Evolutionary conservation across 1,284 basidiomycete genomes (phyloP).

Genomic region (Cryptococcus sp.): DNA sequence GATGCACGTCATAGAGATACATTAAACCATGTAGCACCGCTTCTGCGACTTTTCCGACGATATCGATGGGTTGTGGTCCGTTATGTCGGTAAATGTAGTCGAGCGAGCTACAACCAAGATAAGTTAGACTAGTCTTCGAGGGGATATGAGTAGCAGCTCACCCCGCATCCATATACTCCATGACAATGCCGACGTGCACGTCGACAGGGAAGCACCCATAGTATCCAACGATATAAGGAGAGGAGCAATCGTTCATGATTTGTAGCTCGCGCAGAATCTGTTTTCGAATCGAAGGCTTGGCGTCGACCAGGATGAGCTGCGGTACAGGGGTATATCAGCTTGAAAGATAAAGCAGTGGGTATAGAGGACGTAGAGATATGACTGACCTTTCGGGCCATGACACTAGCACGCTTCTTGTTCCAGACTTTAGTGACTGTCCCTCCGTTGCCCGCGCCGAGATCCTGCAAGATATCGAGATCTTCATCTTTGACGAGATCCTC

Average conservation of each 20-base stretch:
- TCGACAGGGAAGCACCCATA: conserved; percentile 95
- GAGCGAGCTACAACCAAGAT: conserved; percentile 54
- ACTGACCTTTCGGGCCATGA: conserved; percentile 92
- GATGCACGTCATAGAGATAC: conserved; percentile 97
- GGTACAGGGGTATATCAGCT: not conserved
- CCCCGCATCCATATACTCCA: conserved; percentile 89
- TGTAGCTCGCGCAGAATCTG: conserved; percentile 97
- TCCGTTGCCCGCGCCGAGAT: conserved; percentile 95
- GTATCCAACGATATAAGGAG: conserved; percentile 91
- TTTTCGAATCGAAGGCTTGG: conserved; percentile 94
- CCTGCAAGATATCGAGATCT: conserved; percentile 78
- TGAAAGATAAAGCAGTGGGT: not conserved
- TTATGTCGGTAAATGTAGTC: conserved; percentile 94
- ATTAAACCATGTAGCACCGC: conserved; percentile 92
- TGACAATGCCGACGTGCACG: conserved; percentile 98
- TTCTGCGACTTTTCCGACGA: conserved; percentile 87
- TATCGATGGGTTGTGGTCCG: conserved; percentile 83
- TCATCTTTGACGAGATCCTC: conserved; percentile 75
- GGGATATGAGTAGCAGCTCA: conserved; percentile 32
- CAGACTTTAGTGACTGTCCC: conserved; percentile 96
- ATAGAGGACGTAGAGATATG: not conserved
- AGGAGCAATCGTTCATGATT: conserved; percentile 97
- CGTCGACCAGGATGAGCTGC: conserved; percentile 96
- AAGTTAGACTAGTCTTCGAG: not conserved
- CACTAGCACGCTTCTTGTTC: conserved; percentile 80